Evolutionary conservation across 202 grass and related monocot species (phyloP).

Genomic region (Setaria viridis): DNA sequence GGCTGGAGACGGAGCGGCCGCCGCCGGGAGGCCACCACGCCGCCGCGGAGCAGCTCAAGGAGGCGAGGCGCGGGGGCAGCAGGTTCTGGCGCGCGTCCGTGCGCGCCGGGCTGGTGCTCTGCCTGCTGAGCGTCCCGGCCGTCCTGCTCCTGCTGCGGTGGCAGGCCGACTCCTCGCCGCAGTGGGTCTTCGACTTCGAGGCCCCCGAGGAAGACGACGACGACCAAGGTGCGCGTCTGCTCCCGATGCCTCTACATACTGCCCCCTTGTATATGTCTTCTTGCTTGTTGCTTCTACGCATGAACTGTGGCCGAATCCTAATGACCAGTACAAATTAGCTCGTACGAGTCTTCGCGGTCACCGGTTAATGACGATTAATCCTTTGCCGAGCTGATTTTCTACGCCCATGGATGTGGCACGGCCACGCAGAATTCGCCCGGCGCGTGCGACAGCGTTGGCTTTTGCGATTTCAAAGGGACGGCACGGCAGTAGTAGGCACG

Average conservation of each 20-base stretch:
- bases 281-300: background rate
- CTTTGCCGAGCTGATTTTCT: background rate
- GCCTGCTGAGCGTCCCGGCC: conserved; percentile 41
- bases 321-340: background rate
- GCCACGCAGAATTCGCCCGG: background rate
- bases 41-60: conserved; percentile 31
- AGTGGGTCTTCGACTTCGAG: conserved; percentile 47
- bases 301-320: background rate
- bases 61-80: conserved; percentile 38
- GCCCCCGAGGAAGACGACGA: conserved; percentile 18
- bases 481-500: background rate
- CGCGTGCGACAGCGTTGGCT: background rate
- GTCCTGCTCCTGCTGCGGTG: conserved; percentile 43
- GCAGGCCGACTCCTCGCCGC: conserved; percentile 27
- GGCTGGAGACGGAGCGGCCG: conserved; percentile 37
- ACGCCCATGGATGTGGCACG: background rate
- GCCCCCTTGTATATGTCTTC: background rate
- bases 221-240: conserved; percentile 37
- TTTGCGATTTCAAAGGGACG: conserved; percentile 4
- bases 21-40: background rate
- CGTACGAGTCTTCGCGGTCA: background rate
- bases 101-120: conserved; percentile 48
- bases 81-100: conserved; percentile 37
- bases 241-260: background rate
- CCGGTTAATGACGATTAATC: too few relatives aligned